Conservation (phyloP, 345 rosid species). For the Gossypium australe region DNA sequence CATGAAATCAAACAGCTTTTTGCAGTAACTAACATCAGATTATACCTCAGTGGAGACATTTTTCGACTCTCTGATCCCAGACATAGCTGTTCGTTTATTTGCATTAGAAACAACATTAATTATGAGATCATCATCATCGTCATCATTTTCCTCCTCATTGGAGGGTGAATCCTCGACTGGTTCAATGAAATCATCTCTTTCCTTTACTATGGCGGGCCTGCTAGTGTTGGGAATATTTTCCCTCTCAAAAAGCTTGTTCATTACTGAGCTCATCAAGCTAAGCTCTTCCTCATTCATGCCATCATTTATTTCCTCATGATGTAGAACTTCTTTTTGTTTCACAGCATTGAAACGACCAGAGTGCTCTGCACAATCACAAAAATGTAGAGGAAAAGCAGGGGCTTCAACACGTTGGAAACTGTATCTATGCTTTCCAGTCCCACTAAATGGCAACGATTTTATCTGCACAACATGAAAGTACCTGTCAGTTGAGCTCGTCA, state of each 20-base stretch:
- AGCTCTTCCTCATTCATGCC: conserved; percentile 55
- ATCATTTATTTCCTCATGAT: conserved; percentile 27
- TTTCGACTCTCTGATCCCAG: conserved; percentile 5
- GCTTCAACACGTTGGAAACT: conserved; percentile 65
- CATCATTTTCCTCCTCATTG: conserved; percentile 24
- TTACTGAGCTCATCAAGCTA: conserved; percentile 65
- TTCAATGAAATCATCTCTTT: conserved; percentile 24
- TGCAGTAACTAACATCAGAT: not conserved
- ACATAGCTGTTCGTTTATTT: conserved; percentile 7
- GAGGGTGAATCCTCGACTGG: conserved; percentile 21
- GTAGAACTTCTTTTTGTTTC: conserved; percentile 22
- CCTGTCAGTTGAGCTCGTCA: too few relatives aligned
- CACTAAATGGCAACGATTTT: conserved; percentile 61
- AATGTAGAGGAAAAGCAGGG: conserved; percentile 49
- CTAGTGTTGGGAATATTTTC: conserved; percentile 22
- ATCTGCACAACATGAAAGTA: conserved; percentile 35
- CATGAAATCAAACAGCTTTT: not conserved
- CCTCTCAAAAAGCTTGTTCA: conserved; percentile 60
- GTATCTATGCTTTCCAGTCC: conserved; percentile 88
- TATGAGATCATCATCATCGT: conserved; percentile 36
- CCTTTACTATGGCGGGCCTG: conserved; percentile 11
- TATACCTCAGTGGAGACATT: conserved; percentile 19
- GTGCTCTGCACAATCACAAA: conserved; percentile 93
- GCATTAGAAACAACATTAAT: conserved; percentile 31
- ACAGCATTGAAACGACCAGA: conserved; percentile 25